phyloP scores from a whole-genome alignment of 2,329 filamentous ascomycete species.

The Coniochaeta sp. region DNA sequence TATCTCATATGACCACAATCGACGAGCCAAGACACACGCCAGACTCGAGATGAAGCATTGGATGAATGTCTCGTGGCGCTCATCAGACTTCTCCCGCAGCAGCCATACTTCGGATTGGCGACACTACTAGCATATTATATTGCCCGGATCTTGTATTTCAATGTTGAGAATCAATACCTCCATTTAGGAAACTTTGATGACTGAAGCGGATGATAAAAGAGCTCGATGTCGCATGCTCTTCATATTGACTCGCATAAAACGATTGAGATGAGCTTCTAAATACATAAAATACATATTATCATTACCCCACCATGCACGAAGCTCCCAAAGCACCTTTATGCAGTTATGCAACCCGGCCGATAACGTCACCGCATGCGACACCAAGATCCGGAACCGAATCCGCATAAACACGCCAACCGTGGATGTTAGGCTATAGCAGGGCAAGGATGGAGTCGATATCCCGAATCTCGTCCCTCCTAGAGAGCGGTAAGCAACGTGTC shows the following conservation, averaged over 20 bases:
- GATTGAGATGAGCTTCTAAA: neutral
- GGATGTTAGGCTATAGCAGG: neutral
- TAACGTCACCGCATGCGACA: neutral
- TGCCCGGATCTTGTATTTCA: no score
- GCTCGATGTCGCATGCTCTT: no score
- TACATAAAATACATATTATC: neutral
- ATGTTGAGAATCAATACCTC: no score
- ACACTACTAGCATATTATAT: no score
- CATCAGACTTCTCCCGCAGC: neutral
- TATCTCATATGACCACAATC: neutral
- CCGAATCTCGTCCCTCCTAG: conserved; percentile 85
- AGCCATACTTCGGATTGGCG: no score
- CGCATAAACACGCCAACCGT: neutral
- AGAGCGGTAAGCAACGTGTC: conserved; percentile 65
- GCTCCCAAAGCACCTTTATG: neutral
- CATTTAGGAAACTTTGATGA: no score
- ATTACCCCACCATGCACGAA: neutral
- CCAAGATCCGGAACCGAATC: neutral
- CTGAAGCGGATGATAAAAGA: no score
- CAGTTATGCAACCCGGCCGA: neutral
- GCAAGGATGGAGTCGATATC: conserved; percentile 85
- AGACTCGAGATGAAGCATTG: neutral
- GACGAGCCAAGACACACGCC: neutral
- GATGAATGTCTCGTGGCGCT: neutral
- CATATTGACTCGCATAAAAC: neutral